These are phyloP conservation scores for Calonectria pauciramosa DNA, from an alignment of 2,329 filamentous ascomycete species.

Conservation along the genomic window DNA sequence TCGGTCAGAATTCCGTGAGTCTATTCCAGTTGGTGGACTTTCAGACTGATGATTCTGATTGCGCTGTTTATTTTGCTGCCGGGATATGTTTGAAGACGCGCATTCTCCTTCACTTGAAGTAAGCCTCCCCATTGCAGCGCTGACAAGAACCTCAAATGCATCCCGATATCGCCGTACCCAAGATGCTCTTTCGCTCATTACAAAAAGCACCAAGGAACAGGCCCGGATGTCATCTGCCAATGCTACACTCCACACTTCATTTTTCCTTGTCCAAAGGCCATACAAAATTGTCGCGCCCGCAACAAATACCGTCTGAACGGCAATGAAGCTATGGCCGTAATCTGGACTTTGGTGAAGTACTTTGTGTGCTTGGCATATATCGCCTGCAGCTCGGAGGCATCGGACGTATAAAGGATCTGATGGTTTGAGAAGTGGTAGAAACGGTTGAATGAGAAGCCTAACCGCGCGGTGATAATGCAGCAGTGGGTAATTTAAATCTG, in stretches of 20 bases:
- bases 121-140: neutral
- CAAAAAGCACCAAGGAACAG: neutral
- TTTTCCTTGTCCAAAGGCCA: neutral
- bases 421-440: neutral
- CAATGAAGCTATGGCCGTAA: slow-evolving; percentile 5
- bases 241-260: neutral
- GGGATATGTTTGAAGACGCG: neutral
- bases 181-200: neutral
- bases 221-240: slow-evolving; percentile 1
- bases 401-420: neutral
- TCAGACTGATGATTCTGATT: neutral
- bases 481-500: neutral
- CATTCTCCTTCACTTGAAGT: neutral
- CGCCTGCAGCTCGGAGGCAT: neutral
- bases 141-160: slow-evolving; percentile 5
- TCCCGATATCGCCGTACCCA: slow-evolving; percentile 6
- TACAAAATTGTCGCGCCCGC: neutral
- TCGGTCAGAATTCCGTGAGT: neutral
- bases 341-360: neutral
- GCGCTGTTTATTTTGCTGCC: neutral
- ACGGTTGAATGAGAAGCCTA: neutral
- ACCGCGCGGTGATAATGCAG: slow-evolving; percentile 1
- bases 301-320: slow-evolving; percentile 3
- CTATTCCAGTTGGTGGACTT: neutral
- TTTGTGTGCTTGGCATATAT: slow-evolving; percentile 10